phyloP scores from a whole-genome alignment of 805 yeast species.

The Naumovozyma castellii region DNA sequence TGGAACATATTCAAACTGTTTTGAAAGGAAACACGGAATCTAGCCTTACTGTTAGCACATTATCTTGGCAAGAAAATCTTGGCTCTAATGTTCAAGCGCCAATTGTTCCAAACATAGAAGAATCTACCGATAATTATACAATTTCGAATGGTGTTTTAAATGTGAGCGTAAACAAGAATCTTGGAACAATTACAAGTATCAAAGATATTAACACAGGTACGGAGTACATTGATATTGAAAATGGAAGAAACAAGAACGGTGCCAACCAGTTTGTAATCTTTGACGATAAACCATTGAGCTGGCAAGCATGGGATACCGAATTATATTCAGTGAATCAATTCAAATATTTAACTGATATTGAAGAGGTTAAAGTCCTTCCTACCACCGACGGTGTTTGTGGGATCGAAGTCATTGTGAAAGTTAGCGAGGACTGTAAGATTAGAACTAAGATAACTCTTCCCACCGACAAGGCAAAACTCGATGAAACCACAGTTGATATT shows the following conservation, averaged over 20 bases:
- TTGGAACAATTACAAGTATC: conserved; percentile 56
- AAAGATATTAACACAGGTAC: conserved; percentile 48
- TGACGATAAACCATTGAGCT: conserved; percentile 83
- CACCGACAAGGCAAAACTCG: conserved; percentile 33
- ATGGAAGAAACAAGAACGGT: conserved; percentile 47
- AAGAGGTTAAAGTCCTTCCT: conserved; percentile 30
- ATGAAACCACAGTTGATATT: conserved; percentile 39
- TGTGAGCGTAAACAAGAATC: conserved; percentile 44
- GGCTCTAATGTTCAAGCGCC: conserved; percentile 7
- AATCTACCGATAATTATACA: conserved; percentile 35
- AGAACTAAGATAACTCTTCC: conserved; percentile 62
- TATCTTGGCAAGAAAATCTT: conserved; percentile 44
- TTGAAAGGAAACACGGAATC: conserved; percentile 24
- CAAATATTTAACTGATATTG: conserved; percentile 35
- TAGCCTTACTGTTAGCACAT: conserved; percentile 38
- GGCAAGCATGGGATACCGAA: conserved; percentile 98
- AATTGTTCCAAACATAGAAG: conserved; percentile 3
- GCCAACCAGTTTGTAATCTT: conserved; percentile 77
- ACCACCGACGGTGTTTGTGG: conserved; percentile 49
- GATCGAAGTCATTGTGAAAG: conserved; percentile 49
- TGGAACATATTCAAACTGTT: conserved; percentile 40
- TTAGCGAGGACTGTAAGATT: conserved; percentile 50
- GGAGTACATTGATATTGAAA: conserved; percentile 55
- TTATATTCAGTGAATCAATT: conserved; percentile 72
- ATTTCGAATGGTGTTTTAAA: conserved; percentile 54